These are phyloP conservation scores for Friedmanniomyces endolithicus DNA, from an alignment of 495 filamentous ascomycete genomes.

Conservation along the genomic window DNA sequence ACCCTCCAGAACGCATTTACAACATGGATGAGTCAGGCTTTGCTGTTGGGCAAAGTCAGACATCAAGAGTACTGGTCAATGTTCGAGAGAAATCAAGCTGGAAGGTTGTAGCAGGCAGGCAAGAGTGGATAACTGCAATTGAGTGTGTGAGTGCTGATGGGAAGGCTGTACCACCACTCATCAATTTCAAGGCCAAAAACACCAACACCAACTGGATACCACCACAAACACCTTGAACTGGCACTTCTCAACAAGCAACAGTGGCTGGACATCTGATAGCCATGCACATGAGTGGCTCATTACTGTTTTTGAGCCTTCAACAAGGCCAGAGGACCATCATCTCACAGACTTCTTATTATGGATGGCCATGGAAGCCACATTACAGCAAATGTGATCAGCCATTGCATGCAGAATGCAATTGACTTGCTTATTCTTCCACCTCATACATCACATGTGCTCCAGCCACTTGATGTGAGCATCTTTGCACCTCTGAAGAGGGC, in stretches of 20 bases:
- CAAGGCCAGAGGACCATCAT: background rate
- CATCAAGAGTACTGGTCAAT: background rate
- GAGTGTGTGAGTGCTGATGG: slow-evolving; percentile 4
- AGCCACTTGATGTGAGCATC: slow-evolving; percentile 11
- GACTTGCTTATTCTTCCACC: slow-evolving; percentile 15
- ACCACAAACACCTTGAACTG: background rate
- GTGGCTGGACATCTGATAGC: slow-evolving; percentile 12
- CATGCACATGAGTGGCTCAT: slow-evolving; percentile 9
- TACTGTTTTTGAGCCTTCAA: slow-evolving; percentile 14
- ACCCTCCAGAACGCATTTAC: background rate
- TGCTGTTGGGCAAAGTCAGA: background rate
- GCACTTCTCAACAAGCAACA: slow-evolving; percentile 4
- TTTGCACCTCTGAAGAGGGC: slow-evolving; percentile 14
- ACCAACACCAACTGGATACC: slow-evolving; percentile 2
- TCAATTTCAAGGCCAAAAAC: slow-evolving; percentile 14
- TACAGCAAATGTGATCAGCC: slow-evolving; percentile 5
- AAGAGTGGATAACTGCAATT: slow-evolving; percentile 10
- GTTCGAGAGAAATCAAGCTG: background rate
- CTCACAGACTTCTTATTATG: slow-evolving; percentile 7
- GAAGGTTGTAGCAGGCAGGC: background rate
- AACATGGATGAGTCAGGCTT: background rate
- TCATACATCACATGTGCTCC: slow-evolving; percentile 15
- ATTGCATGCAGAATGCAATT: slow-evolving; percentile 13
- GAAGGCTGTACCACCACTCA: background rate
- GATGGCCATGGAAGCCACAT: slow-evolving; percentile 17